These are phyloP conservation scores for Yarrowia porcina DNA, from an alignment of 805 yeast genomes.

Conservation along the genomic window DNA sequence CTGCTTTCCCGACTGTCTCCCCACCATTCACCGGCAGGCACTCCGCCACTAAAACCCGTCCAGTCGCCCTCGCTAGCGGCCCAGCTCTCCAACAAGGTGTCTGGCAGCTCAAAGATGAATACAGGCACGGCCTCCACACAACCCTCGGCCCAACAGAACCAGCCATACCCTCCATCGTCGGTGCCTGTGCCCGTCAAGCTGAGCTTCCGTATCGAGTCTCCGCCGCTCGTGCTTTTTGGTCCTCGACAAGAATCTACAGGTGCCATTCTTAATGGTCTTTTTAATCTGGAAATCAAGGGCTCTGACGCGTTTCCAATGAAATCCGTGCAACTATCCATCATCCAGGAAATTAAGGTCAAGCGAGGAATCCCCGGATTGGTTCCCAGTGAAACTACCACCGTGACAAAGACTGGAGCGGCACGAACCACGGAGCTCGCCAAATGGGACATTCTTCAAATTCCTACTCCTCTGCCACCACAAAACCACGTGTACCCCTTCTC, in stretches of 20 bases:
- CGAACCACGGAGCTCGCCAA: constrained; percentile 64
- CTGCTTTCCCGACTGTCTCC: constrained; percentile 20
- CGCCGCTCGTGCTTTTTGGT: constrained; percentile 87
- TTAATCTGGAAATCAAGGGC: constrained; percentile 57
- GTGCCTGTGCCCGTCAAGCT: constrained; percentile 28
- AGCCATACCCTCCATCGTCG: constrained; percentile 25
- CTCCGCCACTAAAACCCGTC: constrained; percentile 11
- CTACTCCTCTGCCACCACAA: constrained; percentile 59
- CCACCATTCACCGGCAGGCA: constrained; percentile 14
- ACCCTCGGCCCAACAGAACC: neutral
- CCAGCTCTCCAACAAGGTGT: constrained; percentile 8
- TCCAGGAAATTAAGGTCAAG: constrained; percentile 57
- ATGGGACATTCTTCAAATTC: constrained; percentile 76
- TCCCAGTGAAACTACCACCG: constrained; percentile 52
- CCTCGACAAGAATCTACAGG: constrained; percentile 76
- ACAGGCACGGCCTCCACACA: neutral
- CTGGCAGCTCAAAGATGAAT: constrained; percentile 19
- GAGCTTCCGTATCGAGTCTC: constrained; percentile 72
- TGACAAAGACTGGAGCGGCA: constrained; percentile 58
- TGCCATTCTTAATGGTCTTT: constrained; percentile 75
- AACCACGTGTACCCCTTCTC: constrained; percentile 89
- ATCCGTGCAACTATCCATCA: constrained; percentile 59
- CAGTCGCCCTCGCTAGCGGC: constrained; percentile 8
- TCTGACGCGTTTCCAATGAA: constrained; percentile 45
- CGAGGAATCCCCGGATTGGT: constrained; percentile 45